Conservation (phyloP, 768 basidiomycete species). For the Rhodotorula diobovata region DNA sequence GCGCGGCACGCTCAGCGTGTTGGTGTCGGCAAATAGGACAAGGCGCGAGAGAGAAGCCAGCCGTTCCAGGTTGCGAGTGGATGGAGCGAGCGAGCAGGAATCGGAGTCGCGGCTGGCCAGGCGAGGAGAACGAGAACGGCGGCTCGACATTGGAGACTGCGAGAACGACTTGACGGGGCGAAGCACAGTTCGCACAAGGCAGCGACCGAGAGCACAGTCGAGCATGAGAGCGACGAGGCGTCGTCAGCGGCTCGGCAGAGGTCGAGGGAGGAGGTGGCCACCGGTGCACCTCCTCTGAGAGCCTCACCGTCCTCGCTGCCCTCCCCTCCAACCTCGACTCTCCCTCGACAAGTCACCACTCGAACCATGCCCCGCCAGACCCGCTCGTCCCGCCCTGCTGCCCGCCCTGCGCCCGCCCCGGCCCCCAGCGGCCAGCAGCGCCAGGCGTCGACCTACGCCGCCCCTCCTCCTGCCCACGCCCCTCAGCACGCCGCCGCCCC, state of each 20-base stretch:
- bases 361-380: slow-evolving; percentile 22
- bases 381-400: slow-evolving; percentile 26
- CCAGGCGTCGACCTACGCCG: slow-evolving; percentile 28
- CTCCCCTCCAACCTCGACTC: not conserved
- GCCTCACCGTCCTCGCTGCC: not conserved
- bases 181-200: no score
- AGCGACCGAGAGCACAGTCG: no score
- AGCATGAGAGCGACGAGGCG: no score
- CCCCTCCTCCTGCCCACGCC: slow-evolving; percentile 42
- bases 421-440: not conserved
- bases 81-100: no score
- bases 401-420: slow-evolving; percentile 21
- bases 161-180: no score
- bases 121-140: no score
- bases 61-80: no score
- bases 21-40: no score
- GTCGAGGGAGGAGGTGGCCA: not conserved
- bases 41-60: no score
- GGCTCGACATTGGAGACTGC: no score
- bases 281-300: not conserved
- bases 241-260: not conserved
- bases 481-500: not conserved
- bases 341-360: not conserved
- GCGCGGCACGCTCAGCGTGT: no score
- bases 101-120: no score